phyloP scores from a whole-genome alignment of 1,284 basidiomycete genomes.

The Cerrena zonata region DNA sequence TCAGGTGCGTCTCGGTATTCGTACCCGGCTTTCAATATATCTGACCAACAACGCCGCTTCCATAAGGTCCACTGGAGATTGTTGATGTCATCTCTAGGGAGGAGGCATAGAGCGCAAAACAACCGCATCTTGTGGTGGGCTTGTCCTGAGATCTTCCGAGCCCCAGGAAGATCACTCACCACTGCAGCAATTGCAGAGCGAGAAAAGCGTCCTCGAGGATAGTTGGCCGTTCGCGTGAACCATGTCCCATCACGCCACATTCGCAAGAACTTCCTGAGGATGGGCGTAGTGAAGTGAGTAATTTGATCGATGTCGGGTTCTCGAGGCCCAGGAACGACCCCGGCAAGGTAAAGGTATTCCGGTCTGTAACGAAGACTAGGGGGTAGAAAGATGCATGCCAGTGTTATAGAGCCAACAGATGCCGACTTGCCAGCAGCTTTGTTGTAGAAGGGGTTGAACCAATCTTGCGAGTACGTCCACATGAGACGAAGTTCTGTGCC shows the following conservation, averaged over 20 bases:
- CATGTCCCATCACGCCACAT: not conserved
- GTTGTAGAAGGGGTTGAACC: constrained; percentile 26
- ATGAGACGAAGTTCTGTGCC: constrained; percentile 12
- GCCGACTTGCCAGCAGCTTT: constrained; percentile 20
- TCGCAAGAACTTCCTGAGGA: not conserved
- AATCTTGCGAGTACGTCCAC: constrained; percentile 23
- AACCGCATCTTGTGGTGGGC: not conserved
- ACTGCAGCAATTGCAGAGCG: not conserved
- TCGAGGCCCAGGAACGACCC: not conserved
- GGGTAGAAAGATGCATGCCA: not conserved
- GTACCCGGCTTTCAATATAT: not conserved
- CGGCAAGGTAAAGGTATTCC: not conserved
- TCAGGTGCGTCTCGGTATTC: not conserved
- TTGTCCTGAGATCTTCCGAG: not conserved
- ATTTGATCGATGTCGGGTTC: not conserved
- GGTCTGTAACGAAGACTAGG: not conserved
- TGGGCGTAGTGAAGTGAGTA: not conserved
- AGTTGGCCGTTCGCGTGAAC: not conserved
- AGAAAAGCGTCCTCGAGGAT: not conserved
- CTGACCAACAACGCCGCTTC: not conserved
- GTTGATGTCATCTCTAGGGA: not conserved
- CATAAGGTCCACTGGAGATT: not conserved
- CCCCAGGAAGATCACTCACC: not conserved
- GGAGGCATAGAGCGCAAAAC: not conserved
- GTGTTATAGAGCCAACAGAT: constrained; percentile 7